Base-by-base conservation (phyloP, 306 rosid genomes). In the Biancaea sappan region DNA sequence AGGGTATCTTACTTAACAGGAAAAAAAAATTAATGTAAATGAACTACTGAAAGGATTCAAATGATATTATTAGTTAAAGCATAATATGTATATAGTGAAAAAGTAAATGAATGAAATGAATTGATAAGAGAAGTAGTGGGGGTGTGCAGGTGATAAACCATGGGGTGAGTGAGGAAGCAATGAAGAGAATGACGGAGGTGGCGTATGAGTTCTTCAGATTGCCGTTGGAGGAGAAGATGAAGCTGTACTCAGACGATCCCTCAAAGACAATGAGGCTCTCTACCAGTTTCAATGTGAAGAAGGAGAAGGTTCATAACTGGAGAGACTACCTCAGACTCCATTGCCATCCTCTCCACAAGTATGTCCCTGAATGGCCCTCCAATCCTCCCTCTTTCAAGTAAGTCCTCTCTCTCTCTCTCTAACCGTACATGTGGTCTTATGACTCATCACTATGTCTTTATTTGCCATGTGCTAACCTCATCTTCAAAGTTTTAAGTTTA, bases 321-420 rank as follows among this genome's bases (percentile, higher is more conserved):
- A 92, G 99, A 48, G 99, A 95, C 60, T 95, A 90, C 58, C 96
- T 95, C 5, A 74, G 99, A 9, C 96, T 94, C 46, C 99, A 94
- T 72, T 94, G 99, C 28, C 70, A 92, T 64, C 99, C 99, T 11
- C 71, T 95, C 29, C 84, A 90, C 1, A 75, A 86, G 28, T 95
- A 80, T 74, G 81, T 69, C 2, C 90, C 88, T 1, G 88, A 92
- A 32, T 94, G 99, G 99, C 99, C 99, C 15, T 80, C 92, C 1
- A 87, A 79, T 46, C 99, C 99, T 16, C 74, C 92, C 21, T 76
- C 86, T 18, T 92, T 95, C 96, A 91, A 83, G 97, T 94, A 81
- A 40, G 74, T 70, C 0, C 13, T 50, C 43, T 16, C 19, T 32
- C 15, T 47, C 56, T 61, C 0, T 62, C 67, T 19, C 25, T 0